Evolutionary conservation across 768 basidiomycete species (phyloP).

Genomic region (Mrakia blollopis): DNA sequence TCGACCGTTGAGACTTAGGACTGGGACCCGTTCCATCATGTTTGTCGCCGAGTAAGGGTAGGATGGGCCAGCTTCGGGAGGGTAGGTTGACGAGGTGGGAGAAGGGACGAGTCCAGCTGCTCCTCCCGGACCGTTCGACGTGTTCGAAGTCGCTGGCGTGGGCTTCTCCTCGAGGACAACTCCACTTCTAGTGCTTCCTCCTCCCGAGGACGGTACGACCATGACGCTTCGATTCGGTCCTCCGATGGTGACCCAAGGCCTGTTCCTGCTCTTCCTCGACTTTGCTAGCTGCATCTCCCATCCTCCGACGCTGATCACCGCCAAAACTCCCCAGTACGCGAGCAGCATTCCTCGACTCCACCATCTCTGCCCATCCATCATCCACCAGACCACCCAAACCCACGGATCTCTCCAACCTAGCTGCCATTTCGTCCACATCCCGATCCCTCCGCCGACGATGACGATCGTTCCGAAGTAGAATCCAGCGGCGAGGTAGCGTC

Average conservation of each 20-base stretch:
- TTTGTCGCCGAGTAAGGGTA: neutral
- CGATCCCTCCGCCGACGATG: conserved; percentile 76
- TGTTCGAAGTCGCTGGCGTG: neutral
- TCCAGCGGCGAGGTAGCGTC: conserved; percentile 73
- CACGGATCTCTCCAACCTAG: conserved; percentile 74
- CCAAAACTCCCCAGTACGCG: conserved; percentile 77
- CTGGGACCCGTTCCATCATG: conserved; percentile 70
- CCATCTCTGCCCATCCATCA: conserved; percentile 58
- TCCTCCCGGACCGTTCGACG: neutral
- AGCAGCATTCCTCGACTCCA: conserved; percentile 77
- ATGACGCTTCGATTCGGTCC: conserved; percentile 10
- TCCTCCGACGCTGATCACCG: conserved; percentile 78
- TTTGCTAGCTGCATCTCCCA: conserved; percentile 89
- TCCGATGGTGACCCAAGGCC: conserved; percentile 43
- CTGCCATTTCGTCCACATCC: conserved; percentile 87
- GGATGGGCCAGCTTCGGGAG: neutral
- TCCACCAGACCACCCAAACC: conserved; percentile 74
- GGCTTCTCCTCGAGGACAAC: neutral
- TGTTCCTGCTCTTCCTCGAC: conserved; percentile 55
- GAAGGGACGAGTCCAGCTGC: no score
- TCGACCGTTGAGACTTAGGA: conserved; percentile 80
- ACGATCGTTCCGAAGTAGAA: conserved; percentile 73
- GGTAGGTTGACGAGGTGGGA: neutral
- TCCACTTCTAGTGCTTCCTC: neutral
- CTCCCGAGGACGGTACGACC: conserved; percentile 9